phyloP scores from a whole-genome alignment of 495 filamentous ascomycete species.

The Hypoxylon rickii region DNA sequence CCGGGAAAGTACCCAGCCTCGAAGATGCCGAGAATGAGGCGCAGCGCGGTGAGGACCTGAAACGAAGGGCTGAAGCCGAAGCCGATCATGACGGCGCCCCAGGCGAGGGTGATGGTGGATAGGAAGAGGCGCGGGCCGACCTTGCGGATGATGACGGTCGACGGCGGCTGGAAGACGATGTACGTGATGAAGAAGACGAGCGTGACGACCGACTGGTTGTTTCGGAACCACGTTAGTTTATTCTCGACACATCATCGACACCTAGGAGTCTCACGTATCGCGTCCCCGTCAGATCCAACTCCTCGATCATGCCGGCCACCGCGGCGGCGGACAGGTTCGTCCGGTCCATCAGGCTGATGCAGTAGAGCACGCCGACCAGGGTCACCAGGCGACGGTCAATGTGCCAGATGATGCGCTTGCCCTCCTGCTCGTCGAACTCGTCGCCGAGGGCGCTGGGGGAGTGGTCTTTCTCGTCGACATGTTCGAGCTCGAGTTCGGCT shows the following conservation, averaged over 20 bases:
- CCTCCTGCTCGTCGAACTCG: constrained; percentile 26
- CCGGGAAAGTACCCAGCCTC: constrained; percentile 67
- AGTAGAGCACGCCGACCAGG: constrained; percentile 62
- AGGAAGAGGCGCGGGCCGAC: constrained; percentile 60
- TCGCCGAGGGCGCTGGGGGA: constrained; percentile 19
- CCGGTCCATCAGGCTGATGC: constrained; percentile 65
- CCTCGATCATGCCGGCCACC: constrained; percentile 59
- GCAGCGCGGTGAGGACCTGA: constrained; percentile 52
- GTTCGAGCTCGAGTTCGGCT: constrained; percentile 19
- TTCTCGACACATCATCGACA: no score
- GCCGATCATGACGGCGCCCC: constrained; percentile 56
- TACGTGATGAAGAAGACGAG: constrained; percentile 67
- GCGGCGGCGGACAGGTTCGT: constrained; percentile 63
- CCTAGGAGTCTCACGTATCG: constrained; percentile 44
- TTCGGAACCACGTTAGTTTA: no score
- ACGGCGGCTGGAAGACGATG: constrained; percentile 56
- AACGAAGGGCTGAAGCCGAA: constrained; percentile 61
- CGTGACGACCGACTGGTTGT: constrained; percentile 52
- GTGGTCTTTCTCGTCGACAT: constrained; percentile 30
- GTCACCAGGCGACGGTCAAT: constrained; percentile 64
- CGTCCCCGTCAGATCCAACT: constrained; percentile 51
- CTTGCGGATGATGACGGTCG: constrained; percentile 59
- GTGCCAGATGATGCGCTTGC: constrained; percentile 53
- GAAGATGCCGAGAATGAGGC: constrained; percentile 61
- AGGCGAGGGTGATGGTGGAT: constrained; percentile 53